A percentile compares a stretch with the other conserved stretches of the same genome.
These are phyloP conservation scores for Leonotis leonurus DNA, from an alignment of 257 asterid genomes.

Conservation along the genomic window DNA sequence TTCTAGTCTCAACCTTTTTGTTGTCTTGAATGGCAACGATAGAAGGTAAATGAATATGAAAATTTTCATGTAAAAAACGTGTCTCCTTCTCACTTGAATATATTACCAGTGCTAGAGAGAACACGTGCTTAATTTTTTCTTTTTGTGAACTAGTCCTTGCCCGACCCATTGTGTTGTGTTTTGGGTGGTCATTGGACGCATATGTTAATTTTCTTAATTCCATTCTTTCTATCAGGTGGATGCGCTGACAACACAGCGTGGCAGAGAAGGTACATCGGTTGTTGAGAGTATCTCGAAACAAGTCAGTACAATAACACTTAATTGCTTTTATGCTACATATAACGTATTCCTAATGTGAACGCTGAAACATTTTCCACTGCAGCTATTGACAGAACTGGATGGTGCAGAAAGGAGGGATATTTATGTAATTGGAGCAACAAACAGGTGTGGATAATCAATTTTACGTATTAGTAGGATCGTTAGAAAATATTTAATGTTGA, in stretches of 20 bases:
- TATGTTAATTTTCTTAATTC: neutral
- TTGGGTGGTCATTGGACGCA: neutral
- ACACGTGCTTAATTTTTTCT: too few species aligned
- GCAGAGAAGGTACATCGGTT: constrained; percentile 70
- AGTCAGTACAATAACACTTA: constrained; percentile 20
- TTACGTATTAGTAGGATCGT: too few species aligned
- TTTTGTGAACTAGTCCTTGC: too few species aligned
- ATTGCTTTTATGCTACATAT: too few species aligned
- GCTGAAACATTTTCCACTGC: constrained; percentile 20
- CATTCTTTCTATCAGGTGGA: constrained; percentile 44
- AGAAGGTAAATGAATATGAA: too few species aligned
- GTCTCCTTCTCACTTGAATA: too few species aligned
- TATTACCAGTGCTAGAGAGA: too few species aligned
- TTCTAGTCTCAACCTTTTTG: too few species aligned
- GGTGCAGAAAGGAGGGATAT: constrained; percentile 70
- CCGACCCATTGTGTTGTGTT: too few species aligned
- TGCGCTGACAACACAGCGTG: constrained; percentile 68
- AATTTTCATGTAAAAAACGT: too few species aligned
- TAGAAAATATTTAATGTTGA: neutral
- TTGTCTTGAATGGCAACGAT: too few species aligned
- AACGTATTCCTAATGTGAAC: too few species aligned
- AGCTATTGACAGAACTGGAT: constrained; percentile 76
- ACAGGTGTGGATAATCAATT: constrained; percentile 39
- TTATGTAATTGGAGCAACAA: constrained; percentile 84
- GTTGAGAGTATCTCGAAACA: constrained; percentile 62